Evolutionary conservation across 2,329 filamentous ascomycete species (phyloP).

Genomic region (Westerdykella sp.): DNA sequence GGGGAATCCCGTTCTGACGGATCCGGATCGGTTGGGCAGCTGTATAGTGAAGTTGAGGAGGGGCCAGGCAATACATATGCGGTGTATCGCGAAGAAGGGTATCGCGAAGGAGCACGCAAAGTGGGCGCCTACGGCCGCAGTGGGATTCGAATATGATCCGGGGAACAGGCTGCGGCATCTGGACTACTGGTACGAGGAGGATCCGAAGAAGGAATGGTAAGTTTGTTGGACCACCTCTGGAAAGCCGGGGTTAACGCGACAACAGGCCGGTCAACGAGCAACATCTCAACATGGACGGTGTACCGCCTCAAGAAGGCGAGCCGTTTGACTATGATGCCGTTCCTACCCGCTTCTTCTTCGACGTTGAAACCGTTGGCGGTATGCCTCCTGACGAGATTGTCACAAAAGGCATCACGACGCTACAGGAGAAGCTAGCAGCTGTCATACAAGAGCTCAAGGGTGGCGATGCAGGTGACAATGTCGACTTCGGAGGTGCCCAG

Average conservation of each 20-base stretch:
- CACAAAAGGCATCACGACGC: slow-evolving; percentile 75
- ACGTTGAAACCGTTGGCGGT: slow-evolving; percentile 82
- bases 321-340: slow-evolving; percentile 86
- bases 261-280: slow-evolving; percentile 77
- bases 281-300: slow-evolving; percentile 68
- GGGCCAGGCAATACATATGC: slow-evolving; percentile 83
- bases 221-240: slow-evolving; percentile 24
- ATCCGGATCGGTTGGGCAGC: slow-evolving; percentile 72
- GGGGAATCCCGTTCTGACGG: slow-evolving; percentile 75
- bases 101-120: slow-evolving; percentile 99
- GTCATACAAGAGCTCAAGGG: slow-evolving; percentile 63
- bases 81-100: slow-evolving; percentile 93
- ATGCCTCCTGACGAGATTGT: slow-evolving; percentile 87
- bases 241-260: background rate
- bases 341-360: slow-evolving; percentile 82
- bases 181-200: slow-evolving; percentile 91
- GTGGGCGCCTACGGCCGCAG: slow-evolving; percentile 87
- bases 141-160: slow-evolving; percentile 97
- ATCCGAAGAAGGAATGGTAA: slow-evolving; percentile 78
- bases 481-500: slow-evolving; percentile 56
- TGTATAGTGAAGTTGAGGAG: slow-evolving; percentile 86
- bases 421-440: slow-evolving; percentile 83
- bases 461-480: slow-evolving; percentile 46
- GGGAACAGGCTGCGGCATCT: slow-evolving; percentile 92
- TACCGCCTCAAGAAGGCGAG: slow-evolving; percentile 71